Evolutionary conservation across 208 protist genomes (phyloP), one percentile per base, ranked within the genome.

Genomic region (Wallacemonas sp.): DNA sequence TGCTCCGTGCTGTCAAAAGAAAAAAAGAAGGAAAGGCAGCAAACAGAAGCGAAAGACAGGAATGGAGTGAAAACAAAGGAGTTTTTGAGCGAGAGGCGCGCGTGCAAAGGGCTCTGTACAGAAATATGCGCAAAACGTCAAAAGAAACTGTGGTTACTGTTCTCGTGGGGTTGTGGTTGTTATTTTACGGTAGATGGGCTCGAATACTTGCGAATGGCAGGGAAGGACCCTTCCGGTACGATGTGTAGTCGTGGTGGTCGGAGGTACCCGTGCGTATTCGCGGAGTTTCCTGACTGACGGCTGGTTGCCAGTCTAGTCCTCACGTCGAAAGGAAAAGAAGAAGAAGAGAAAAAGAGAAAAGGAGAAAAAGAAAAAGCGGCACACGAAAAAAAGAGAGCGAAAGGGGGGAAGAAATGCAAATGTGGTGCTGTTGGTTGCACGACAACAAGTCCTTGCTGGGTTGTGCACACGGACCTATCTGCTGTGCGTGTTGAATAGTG

Each of bases 281-380:
- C n/a, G n/a, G n/a, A n/a, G n/a, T n/a, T n/a, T n/a, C n/a, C n/a
- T n/a, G n/a, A n/a, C n/a, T n/a, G n/a, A n/a, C n/a, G n/a, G n/a
- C n/a, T n/a, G n/a, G n/a, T n/a, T n/a, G n/a, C n/a, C n/a, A n/a
- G n/a, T n/a, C n/a, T n/a, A n/a, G n/a, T n/a, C n/a, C n/a, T n/a
- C n/a, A n/a, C n/a, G 30, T 19, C 23, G 24, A 58, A 8, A 58
- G 8, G 19, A 8, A 58, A 12, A 34, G 32, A 26, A 58, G 30
- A 58, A 34, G 19, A 58, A 48, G 0, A 58, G 52, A 58, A 16
- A 58, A 58, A 26, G 8, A 58, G 23, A 24, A 38, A 58, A 33
- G 16, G 36, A 24, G 30, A 24, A 30, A 12, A 57, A 57, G 32
- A 57, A 33, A 57, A 57, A 33, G 32, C 4, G n/a, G n/a, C 21